Conservation (phyloP, 495 filamentous ascomycete species). For the Annulohypoxylon maeteangense region DNA sequence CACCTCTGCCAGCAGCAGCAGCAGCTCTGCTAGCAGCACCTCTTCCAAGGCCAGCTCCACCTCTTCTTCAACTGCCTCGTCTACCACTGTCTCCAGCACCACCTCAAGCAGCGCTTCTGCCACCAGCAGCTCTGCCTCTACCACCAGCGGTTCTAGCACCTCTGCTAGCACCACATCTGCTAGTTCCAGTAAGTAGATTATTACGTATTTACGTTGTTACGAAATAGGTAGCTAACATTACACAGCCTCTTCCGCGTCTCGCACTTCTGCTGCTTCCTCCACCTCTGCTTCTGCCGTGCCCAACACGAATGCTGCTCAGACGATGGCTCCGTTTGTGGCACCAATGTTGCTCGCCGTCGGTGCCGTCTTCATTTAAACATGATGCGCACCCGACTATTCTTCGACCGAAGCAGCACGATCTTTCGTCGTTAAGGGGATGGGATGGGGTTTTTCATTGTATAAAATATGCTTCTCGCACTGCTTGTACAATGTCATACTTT, state of each 20-base stretch:
- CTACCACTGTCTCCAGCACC: slow-evolving; percentile 37
- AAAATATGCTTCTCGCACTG: slow-evolving; percentile 30
- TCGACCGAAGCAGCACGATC: slow-evolving; percentile 2
- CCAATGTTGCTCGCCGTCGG: slow-evolving; percentile 43
- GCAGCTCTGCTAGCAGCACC: slow-evolving; percentile 37
- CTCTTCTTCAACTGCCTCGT: slow-evolving; percentile 37
- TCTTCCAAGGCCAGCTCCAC: slow-evolving; percentile 33
- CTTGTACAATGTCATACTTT: slow-evolving; percentile 23
- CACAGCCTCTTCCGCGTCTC: slow-evolving; percentile 39
- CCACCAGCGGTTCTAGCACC: slow-evolving; percentile 23
- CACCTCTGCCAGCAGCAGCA: slow-evolving; percentile 22
- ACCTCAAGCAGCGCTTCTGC: slow-evolving; percentile 44
- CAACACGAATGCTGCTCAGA: slow-evolving; percentile 45
- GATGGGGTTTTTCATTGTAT: slow-evolving; percentile 27
- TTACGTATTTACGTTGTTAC: slow-evolving; percentile 22
- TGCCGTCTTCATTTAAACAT: slow-evolving; percentile 41
- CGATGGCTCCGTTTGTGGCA: slow-evolving; percentile 42
- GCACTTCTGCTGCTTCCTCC: slow-evolving; percentile 19
- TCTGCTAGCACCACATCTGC: slow-evolving; percentile 32
- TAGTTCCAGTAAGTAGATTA: slow-evolving; percentile 42
- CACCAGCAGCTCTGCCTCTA: slow-evolving; percentile 41
- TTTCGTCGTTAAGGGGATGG: background rate
- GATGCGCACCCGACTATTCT: background rate
- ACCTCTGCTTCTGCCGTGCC: slow-evolving; percentile 31
- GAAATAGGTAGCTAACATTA: slow-evolving; percentile 27